Percentiles rank a stretch among this genome's conserved stretches.
Conservation (phyloP, 768 basidiomycete genomes). For the Termitomyces eurrhizus region DNA sequence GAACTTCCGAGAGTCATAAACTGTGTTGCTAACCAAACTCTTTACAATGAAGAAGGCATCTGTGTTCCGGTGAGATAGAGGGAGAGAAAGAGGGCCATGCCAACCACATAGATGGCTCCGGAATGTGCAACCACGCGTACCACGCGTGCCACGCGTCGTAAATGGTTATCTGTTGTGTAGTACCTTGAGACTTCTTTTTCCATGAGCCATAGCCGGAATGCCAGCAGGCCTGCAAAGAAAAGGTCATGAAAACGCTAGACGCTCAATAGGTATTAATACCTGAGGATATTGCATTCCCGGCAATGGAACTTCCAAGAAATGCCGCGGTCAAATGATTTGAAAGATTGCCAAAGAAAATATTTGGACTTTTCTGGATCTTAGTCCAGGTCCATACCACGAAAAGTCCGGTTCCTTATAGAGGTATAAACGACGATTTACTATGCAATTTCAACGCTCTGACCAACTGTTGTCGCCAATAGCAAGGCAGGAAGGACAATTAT, state of each 20-base stretch:
- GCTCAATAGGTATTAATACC: neutral
- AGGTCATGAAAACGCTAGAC: neutral
- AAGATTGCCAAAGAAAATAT: neutral
- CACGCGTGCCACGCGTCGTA: too few species aligned
- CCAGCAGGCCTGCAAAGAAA: neutral
- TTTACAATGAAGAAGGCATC: neutral
- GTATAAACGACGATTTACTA: neutral
- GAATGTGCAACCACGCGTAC: too few species aligned
- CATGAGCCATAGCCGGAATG: neutral
- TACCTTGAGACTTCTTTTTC: neutral
- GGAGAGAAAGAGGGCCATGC: neutral
- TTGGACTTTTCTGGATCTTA: neutral
- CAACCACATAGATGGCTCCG: too few species aligned
- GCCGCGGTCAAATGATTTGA: neutral
- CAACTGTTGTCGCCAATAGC: too few species aligned
- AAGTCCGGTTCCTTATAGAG: neutral
- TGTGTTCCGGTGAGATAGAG: neutral
- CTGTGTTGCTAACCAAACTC: too few species aligned
- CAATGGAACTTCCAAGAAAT: neutral
- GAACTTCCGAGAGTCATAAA: too few species aligned
- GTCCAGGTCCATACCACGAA: neutral
- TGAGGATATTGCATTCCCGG: neutral
- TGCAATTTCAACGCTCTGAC: neutral
- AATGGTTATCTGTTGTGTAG: too few species aligned
- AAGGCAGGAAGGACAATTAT: neutral